A percentile compares a stretch with the other conserved stretches of the same genome.
These are phyloP conservation scores for Colletotrichum liaoningense DNA, from an alignment of 2,329 filamentous ascomycete species.

Conservation along the genomic window DNA sequence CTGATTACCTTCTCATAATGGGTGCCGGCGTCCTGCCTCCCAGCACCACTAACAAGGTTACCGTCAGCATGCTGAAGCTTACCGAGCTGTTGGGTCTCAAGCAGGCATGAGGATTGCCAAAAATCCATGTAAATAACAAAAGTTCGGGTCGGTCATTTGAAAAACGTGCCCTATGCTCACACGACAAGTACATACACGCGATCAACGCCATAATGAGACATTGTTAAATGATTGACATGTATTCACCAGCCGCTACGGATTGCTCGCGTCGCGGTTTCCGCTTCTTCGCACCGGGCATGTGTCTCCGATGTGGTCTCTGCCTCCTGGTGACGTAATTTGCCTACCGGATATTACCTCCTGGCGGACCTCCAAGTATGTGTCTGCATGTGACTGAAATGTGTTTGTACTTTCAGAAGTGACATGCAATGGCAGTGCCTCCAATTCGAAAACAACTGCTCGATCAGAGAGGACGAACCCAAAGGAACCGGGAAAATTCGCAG, in stretches of 20 bases:
- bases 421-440: too few species aligned
- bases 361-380: not conserved
- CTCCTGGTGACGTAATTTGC: not conserved
- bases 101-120: not conserved
- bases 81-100: slow-evolving; percentile 38
- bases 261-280: not conserved
- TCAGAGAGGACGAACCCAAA: not conserved
- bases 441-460: too few species aligned
- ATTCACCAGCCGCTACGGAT: not conserved
- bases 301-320: too few species aligned
- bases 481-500: not conserved
- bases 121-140: not conserved
- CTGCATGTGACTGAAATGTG: not conserved
- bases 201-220: slow-evolving; percentile 2
- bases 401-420: too few species aligned
- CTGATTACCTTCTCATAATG: slow-evolving; percentile 53
- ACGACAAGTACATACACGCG: not conserved
- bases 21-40: slow-evolving; percentile 59
- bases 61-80: slow-evolving; percentile 47
- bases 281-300: not conserved
- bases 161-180: too few species aligned
- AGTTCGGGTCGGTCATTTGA: not conserved
- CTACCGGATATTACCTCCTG: not conserved
- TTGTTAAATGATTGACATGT: not conserved
- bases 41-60: slow-evolving; percentile 57